Conservation (phyloP, 192 early-diverging fungal genomes). For the Chytriomyces sp. region DNA sequence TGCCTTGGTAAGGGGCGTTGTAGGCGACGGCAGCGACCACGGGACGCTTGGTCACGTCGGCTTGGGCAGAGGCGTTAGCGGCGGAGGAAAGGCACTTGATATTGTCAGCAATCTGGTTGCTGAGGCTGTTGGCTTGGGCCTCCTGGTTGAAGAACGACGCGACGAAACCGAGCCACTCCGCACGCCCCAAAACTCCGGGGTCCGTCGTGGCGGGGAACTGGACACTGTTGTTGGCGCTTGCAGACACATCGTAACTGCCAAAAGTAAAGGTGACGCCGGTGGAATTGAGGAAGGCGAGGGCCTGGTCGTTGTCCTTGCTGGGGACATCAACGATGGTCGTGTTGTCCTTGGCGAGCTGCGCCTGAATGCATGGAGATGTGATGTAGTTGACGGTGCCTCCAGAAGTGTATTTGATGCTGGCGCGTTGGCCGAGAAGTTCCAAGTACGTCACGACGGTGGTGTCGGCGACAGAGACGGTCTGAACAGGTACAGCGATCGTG, state of each 20-base stretch:
- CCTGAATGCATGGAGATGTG: constrained; percentile 41
- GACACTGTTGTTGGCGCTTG: constrained; percentile 34
- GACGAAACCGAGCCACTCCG: neutral
- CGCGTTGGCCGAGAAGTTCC: constrained; percentile 6
- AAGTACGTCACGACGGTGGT: constrained; percentile 38
- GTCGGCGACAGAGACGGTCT: constrained; percentile 33
- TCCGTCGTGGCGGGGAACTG: constrained; percentile 36
- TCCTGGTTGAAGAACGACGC: constrained; percentile 70
- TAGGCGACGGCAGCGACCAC: constrained; percentile 28
- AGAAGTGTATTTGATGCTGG: constrained; percentile 40
- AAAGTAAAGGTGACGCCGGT: too few species aligned
- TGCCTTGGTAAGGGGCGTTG: constrained; percentile 12
- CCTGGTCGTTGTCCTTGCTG: too few species aligned
- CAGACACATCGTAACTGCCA: too few species aligned
- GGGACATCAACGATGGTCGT: neutral
- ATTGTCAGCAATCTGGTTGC: constrained; percentile 54
- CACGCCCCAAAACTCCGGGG: constrained; percentile 2
- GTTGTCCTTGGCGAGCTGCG: constrained; percentile 7
- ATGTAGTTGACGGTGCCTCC: constrained; percentile 23
- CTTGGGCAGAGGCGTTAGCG: constrained; percentile 49
- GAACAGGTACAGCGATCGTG: constrained; percentile 40
- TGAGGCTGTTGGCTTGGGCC: constrained; percentile 50
- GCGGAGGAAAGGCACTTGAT: constrained; percentile 52
- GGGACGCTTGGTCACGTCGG: too few species aligned
- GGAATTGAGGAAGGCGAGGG: too few species aligned